Evolutionary conservation across 2,329 filamentous ascomycete species (phyloP).

Genomic region (Monosporascus sp.): DNA sequence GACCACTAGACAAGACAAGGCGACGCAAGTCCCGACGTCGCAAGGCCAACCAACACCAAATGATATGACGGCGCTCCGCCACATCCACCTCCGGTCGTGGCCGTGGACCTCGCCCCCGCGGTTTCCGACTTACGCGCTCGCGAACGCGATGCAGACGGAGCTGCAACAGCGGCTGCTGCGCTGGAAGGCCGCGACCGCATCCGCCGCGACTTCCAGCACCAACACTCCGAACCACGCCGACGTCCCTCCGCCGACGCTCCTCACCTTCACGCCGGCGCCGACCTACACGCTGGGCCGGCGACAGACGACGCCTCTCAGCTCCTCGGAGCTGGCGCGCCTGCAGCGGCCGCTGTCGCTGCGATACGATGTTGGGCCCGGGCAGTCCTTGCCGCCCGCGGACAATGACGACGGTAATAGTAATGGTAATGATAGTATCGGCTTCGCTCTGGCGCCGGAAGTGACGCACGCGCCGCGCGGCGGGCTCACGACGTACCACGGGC

Average conservation of each 20-base stretch:
- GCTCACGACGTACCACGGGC: conserved; percentile 91
- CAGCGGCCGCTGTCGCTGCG: conserved; percentile 32
- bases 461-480: conserved; percentile 74
- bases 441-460: conserved; percentile 50
- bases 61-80: conserved; percentile 23
- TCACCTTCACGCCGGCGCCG: conserved; percentile 77
- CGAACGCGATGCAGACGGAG: conserved; percentile 30
- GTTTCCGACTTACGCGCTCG: conserved; percentile 32
- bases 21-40: no score
- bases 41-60: background rate
- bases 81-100: conserved; percentile 30
- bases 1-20: no score
- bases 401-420: no score
- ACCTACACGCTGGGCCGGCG: conserved; percentile 89
- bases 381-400: background rate
- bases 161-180: conserved; percentile 48
- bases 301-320: conserved; percentile 49
- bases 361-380: background rate
- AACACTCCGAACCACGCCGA: conserved; percentile 22
- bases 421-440: conserved; percentile 16
- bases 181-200: conserved; percentile 40
- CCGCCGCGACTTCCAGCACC: conserved; percentile 17
- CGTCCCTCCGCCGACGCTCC: conserved; percentile 59
- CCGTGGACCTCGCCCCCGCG: conserved; percentile 11
- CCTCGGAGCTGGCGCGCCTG: conserved; percentile 40